Evolutionary conservation across 1,139 yeast genomes (phyloP), one percentile per base, ranked within the genome.

Genomic region (Meyerozyma smithsonii): DNA sequence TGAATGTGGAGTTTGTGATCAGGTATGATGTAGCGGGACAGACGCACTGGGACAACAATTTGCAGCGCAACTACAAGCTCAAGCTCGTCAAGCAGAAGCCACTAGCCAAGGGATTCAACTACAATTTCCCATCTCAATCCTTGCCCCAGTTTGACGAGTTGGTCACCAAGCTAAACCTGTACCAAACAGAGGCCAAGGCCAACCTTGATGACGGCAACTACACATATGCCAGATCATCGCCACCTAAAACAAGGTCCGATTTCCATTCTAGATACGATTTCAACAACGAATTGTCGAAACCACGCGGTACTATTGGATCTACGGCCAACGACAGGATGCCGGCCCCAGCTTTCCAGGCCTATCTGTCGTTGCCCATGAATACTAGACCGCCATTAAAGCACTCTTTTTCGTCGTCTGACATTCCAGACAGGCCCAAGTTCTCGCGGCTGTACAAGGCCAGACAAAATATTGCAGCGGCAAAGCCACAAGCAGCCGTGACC

Each of bases 1-100:
- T 51, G 19, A 44, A 49, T 33, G 43, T 58, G 35, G 61, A 62
- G 42, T 48, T 62, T 46, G 63, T 62, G 39, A 41, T 62, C 35
- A 52, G 49, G 36, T 62, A 62, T 43, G 49, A 47, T 5, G 65
- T 60, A 16, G 46, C 46, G 41, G 50, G 51, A 38, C 21, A 39
- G n/a, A 44, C 48, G 2, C 61, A 45, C 45, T 67, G 72, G 72
- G 72, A 66, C 42, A 67, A 65, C 46, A 67, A 67, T 43, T 10
- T 17, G 21, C 34, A 17, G 39, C 34, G 34, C 28, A 48, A 48
- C 42, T 48, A 45, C 40, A 30, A 34, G 12, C 36, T 48, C 8
- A 34, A 24, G 28, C 34, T 30, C 10, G 34, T 30, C 15, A 30
- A 18, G 12, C 34, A 30, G 8, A 16, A 11, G 11, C 34, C 20